Evolutionary conservation across 768 basidiomycete species (phyloP), one percentile per base, ranked within the genome.

Genomic region (Suillus ampliporus): DNA sequence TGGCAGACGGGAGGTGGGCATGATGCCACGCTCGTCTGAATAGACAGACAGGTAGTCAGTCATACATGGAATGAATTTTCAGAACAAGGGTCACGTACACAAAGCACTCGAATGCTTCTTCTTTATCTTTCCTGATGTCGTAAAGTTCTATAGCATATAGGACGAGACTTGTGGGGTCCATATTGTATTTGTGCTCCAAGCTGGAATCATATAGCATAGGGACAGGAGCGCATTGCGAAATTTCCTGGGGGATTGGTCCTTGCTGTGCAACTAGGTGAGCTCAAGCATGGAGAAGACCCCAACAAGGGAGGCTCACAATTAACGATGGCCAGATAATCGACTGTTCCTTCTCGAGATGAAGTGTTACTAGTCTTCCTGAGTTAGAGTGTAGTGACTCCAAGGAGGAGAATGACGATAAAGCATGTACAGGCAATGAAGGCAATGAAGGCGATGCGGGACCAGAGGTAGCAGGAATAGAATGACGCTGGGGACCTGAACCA

Each of bases 321-420:
- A 94, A 79, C 7, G 90, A 89, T 0, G 92, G 92, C 92, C 92
- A 94, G 47, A 94, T 93, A 46, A 87, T 82, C 7, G 90, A 88
- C 64, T 89, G 84, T 21, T 88, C 85, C 74, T 94, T 94, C 72
- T 94, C 92, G 68, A 94, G 73, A 74, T 94, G 90, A 53, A 94
- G 77, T 6, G 92, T 94, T 66, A 94, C 72, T 44, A 94, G 80
- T 64, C 89, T 80, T n/a, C 88, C 89, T 1, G 87, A 81, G 3
- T 80, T 77, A 19, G 82, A 79, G 58, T 87, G 85, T 38, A 89
- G 71, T 6, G 90, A 92, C 65, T 92, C 91, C 58, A 94, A 77
- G 4, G 91, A 92, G 17, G 91, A 91, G 71, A 86, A 87, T 0
- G 90, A 92, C n/a, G 91, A 91, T 3, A 73, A 86, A 69, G 72